Evolutionary conservation across 805 yeast species (phyloP), one percentile per base, ranked within the genome.

Genomic region (Schwanniomyces pseudopolymorphus): DNA sequence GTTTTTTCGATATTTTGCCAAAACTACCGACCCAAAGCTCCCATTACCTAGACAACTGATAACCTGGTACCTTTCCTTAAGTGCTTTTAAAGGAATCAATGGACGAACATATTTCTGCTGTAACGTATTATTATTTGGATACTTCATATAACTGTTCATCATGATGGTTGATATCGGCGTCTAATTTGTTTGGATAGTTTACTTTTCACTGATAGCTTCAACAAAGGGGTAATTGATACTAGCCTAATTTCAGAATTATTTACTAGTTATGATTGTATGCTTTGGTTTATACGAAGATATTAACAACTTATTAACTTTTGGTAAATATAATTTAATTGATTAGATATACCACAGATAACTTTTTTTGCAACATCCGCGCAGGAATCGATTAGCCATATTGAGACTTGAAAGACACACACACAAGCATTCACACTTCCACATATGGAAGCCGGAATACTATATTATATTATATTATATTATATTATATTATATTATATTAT

Each of bases 11-110:
- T 73, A 70, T 60, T 82, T 82, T 3, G 89, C 90, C 54, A 86
- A 66, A 1, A 77, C 67, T 2, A 87, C 94, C 1, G 77, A 67
- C 2, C 95, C 95, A 70, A 87, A 87, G 40, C 89, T 82, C 1
- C 95, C 95, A 45, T 75, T 78, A 0, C 95, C 95, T 48, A 87
- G 64, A 40, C 70, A 72, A 38, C 79, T 73, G 7, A 85, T 68
- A 3, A 71, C 52, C 43, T 74, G 77, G 58, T 83, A 87, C 21
- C 50, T 48, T 8, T 43, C 52, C 20, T 49, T 46, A 38, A 53
- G 53, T 9, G 57, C 46, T 36, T 45, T 48, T 40, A 56, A 28
- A 19, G 56, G 46, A n/a, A 48, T 44, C 19, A 14, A n/a, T 33
- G 44, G 49, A 19, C 52, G 54, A 5, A 55, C 51, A 8, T 46